Evolutionary conservation across 345 rosid species (phyloP).

Genomic region (Cardiospermum halicacabum): DNA sequence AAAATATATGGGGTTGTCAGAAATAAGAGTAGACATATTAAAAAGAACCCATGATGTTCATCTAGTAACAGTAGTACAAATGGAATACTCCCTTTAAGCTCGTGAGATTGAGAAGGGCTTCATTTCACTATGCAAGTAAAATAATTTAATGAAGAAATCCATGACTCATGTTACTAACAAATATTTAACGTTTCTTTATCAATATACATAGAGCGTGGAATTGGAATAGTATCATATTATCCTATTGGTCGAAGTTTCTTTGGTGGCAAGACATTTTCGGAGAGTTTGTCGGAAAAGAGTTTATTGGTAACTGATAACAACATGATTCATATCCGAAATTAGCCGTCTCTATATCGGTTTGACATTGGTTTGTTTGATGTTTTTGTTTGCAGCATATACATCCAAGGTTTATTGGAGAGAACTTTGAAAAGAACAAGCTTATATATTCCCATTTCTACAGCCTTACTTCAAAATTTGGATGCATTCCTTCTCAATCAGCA

Average conservation of each 20-base stretch:
- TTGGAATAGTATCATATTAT: constrained; percentile 34
- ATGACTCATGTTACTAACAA: not conserved
- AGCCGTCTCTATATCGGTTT: no score
- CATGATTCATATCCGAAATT: not conserved
- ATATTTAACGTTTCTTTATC: not conserved
- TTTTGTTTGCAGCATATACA: constrained; percentile 18
- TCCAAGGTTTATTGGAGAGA: constrained; percentile 41
- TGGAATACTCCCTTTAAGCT: constrained; percentile 43
- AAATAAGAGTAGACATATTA: constrained; percentile 35
- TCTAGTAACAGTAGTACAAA: constrained; percentile 40
- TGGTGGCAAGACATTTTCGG: constrained; percentile 32
- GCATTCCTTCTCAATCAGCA: constrained; percentile 44
- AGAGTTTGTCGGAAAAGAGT: constrained; percentile 28
- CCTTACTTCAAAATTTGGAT: constrained; percentile 30
- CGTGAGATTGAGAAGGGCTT: constrained; percentile 46
- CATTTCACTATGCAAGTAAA: constrained; percentile 43
- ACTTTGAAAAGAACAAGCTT: constrained; percentile 43
- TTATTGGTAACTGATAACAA: constrained; percentile 14
- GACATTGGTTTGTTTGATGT: no score
- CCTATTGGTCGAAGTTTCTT: constrained; percentile 42
- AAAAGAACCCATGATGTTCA: constrained; percentile 45
- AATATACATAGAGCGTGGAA: constrained; percentile 30
- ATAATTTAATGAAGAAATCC: not conserved
- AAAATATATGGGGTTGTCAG: constrained; percentile 46
- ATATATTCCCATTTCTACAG: constrained; percentile 24